A percentile compares a stretch with the other conserved stretches of the same genome.
Conservation (phyloP, 176 grass and related monocot species). For the Alloteropsis semialata region DNA sequence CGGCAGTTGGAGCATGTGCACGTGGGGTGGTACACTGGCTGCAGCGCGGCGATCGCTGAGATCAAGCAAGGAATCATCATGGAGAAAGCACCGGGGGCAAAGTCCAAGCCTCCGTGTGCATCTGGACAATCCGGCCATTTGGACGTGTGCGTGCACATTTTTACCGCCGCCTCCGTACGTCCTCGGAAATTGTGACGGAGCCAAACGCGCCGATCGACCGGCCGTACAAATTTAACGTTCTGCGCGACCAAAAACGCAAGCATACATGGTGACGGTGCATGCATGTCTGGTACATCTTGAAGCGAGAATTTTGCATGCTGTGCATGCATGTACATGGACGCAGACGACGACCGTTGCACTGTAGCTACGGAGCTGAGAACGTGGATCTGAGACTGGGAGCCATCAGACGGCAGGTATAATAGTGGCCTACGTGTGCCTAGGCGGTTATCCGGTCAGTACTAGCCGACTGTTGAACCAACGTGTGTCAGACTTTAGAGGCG, state of each 20-base stretch:
- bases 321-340: neutral
- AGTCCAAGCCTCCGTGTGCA: neutral
- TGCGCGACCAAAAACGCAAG: neutral
- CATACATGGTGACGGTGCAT: neutral
- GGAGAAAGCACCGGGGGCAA: neutral
- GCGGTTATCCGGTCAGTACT: conserved; percentile 14
- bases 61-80: neutral
- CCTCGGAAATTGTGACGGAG: conserved; percentile 16
- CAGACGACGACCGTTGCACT: neutral
- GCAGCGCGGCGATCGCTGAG: too few species aligned
- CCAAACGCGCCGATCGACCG: neutral
- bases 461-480: conserved; percentile 28
- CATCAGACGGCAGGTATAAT: conserved; percentile 8
- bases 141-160: neutral
- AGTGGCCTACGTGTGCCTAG: conserved; percentile 24
- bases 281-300: neutral
- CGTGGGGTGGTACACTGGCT: conserved; percentile 3
- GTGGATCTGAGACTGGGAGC: conserved; percentile 31
- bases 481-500: conserved; percentile 1
- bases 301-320: neutral
- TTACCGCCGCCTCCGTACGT: neutral
- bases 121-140: neutral
- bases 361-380: neutral
- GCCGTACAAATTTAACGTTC: neutral
- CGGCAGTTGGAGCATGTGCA: conserved; percentile 14